These are phyloP conservation scores for Arthrobotrys megalospora DNA, from an alignment of 2,329 filamentous ascomycete genomes.

Conservation along the genomic window DNA sequence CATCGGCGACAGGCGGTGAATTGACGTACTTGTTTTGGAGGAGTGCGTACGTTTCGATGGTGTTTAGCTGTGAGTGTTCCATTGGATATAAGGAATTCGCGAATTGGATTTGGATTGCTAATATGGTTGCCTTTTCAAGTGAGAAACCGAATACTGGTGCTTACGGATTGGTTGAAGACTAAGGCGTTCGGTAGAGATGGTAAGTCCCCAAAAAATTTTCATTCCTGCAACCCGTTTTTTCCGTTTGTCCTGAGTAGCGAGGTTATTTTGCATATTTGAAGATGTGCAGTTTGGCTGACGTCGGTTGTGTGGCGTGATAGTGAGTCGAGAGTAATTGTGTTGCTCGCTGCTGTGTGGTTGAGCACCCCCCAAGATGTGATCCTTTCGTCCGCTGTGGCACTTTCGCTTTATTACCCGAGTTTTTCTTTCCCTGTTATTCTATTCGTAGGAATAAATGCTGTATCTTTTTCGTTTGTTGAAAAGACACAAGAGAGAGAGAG, in stretches of 20 bases:
- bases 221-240: slow-evolving; percentile 12
- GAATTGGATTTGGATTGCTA: slow-evolving; percentile 8
- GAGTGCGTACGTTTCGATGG: slow-evolving; percentile 98
- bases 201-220: slow-evolving; percentile 27
- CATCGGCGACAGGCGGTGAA: slow-evolving; percentile 83
- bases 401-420: slow-evolving; percentile 36
- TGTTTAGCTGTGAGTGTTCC: slow-evolving; percentile 90
- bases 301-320: slow-evolving; percentile 52
- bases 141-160: slow-evolving; percentile 92
- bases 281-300: slow-evolving; percentile 38
- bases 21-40: slow-evolving; percentile 99
- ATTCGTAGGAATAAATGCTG: slow-evolving; percentile 12
- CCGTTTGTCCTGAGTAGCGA: slow-evolving; percentile 48
- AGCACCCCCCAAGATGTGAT: not conserved
- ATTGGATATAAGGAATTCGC: not conserved
- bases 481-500: not conserved
- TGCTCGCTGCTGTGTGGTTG: slow-evolving; percentile 31
- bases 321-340: slow-evolving; percentile 58
- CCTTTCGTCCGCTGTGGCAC: slow-evolving; percentile 33
- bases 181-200: slow-evolving; percentile 92
- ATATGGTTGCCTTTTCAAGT: slow-evolving; percentile 71
- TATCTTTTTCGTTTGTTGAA: slow-evolving; percentile 3
- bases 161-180: slow-evolving; percentile 96
- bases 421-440: slow-evolving; percentile 34
- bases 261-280: slow-evolving; percentile 26